phyloP scores from a whole-genome alignment of 768 basidiomycete genomes.

The Stropharia rugosoannulata region DNA sequence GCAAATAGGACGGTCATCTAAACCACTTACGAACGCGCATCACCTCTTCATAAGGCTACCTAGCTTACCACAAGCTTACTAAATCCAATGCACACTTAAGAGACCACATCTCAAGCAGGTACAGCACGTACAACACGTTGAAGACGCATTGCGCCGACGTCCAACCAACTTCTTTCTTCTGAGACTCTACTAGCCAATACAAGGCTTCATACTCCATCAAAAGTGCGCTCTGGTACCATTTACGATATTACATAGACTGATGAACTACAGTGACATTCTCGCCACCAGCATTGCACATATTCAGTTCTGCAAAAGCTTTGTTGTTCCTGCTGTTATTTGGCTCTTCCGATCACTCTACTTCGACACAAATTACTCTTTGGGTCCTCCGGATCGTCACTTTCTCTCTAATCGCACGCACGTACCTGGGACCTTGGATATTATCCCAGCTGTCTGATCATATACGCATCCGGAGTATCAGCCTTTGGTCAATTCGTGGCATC shows the following conservation, averaged over 20 bases:
- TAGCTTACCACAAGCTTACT: no score
- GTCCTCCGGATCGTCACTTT: constrained; percentile 49
- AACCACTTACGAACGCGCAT: no score
- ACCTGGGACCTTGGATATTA: constrained; percentile 65
- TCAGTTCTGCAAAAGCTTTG: constrained; percentile 10
- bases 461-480: constrained; percentile 70
- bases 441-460: constrained; percentile 60
- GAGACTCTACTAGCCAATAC: no score
- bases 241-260: background rate
- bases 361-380: constrained; percentile 47
- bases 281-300: constrained; percentile 9
- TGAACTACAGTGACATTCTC: constrained; percentile 9
- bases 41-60: no score
- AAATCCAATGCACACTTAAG: no score
- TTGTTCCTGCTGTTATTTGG: constrained; percentile 28
- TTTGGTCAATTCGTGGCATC: constrained; percentile 75
- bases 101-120: no score
- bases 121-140: no score
- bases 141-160: no score
- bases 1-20: no score
- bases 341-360: constrained; percentile 30
- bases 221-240: no score
- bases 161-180: no score
- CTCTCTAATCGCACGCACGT: constrained; percentile 61
- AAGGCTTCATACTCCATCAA: no score